Conservation (phyloP, 371 early-diverging fungal genomes). For the Coemansia sp. region DNA sequence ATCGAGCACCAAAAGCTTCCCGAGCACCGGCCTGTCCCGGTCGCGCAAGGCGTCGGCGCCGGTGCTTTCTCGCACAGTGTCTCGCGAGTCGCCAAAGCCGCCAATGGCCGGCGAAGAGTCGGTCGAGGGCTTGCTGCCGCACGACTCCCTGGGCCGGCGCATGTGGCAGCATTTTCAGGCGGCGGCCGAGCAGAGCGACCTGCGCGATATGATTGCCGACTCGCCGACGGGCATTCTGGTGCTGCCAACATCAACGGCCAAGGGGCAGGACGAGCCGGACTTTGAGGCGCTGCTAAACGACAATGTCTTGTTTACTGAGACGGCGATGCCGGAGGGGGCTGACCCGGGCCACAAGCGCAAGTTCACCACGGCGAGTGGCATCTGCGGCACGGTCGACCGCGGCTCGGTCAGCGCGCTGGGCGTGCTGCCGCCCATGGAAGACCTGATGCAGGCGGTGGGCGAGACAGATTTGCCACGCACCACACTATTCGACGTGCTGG, state of each 20-base stretch:
- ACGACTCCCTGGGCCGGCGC: slow-evolving; percentile 31
- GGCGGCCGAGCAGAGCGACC: slow-evolving; percentile 23
- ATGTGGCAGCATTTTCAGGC: slow-evolving; percentile 40
- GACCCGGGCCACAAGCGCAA: slow-evolving; percentile 3
- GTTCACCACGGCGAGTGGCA: slow-evolving; percentile 41
- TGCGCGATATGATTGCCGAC: slow-evolving; percentile 39
- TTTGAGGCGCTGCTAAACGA: slow-evolving; percentile 33
- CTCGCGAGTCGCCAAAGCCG: neutral
- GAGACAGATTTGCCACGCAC: slow-evolving; percentile 31
- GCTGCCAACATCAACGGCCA: slow-evolving; percentile 16
- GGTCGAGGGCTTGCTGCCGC: slow-evolving; percentile 5
- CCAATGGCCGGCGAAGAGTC: neutral
- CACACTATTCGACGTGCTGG: slow-evolving; percentile 44
- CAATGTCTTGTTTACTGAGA: slow-evolving; percentile 34
- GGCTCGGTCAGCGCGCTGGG: slow-evolving; percentile 35
- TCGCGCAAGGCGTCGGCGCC: slow-evolving; percentile 18
- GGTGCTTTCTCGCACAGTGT: neutral
- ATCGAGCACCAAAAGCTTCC: slow-evolving; percentile 14
- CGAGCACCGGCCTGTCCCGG: slow-evolving; percentile 43
- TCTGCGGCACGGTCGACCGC: slow-evolving; percentile 32
- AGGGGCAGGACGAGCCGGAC: slow-evolving; percentile 4
- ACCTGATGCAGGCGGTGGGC: slow-evolving; percentile 27
- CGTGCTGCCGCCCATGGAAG: slow-evolving; percentile 44
- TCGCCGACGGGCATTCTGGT: slow-evolving; percentile 21
- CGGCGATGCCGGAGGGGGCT: neutral